Base-by-base conservation (phyloP, 805 yeast species). In the Lachancea kluyveri region DNA sequence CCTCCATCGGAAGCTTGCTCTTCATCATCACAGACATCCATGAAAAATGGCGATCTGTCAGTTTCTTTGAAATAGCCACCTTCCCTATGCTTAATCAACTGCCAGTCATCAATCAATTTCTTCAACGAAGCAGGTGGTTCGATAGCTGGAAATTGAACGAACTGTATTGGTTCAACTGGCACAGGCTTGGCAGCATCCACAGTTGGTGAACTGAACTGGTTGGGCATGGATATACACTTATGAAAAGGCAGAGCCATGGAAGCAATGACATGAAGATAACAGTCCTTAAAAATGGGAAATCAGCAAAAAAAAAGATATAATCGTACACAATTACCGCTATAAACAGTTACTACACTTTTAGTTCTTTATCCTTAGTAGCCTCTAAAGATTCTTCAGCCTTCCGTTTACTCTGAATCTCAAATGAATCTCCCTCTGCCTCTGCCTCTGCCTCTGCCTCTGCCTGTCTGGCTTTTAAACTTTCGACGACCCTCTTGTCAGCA, bases 11-110 rank as follows among this genome's bases (percentile, higher is more conserved):
- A 17, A 13, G 18, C 19, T 15, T 20, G n/a, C 19, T 11, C 16
- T 17, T 20, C 18, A 15, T 21, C 10, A 15, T 28, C 21, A 16
- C 71, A 67, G 26, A 58, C 59, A 10, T 54, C 57, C 64, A 69
- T 59, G 3, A 39, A 30, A 29, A 62, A 65, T 2, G 70, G 68
- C 6, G 75, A 64, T 36, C 76, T 61, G 41, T 72, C 77, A 1
- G 79, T 74, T 40, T 74, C 77, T 30, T 60, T 69, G 46, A 65
- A 74, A 43, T 65, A 74, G 0, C 79, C 79, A 29, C 78, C 79
- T 49, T 73, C 79, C 32, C 60, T 66, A 47, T 74, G 79, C 13
- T 62, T 61, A 6, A 56, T 45, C 13, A 72, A 46, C 4, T 54
- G 40, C 28, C 66, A 52, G 7, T 58, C 50, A 8, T 54, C 39